Evolutionary conservation across 2,329 filamentous ascomycete genomes (phyloP).

Genomic region (Periconia sp.): DNA sequence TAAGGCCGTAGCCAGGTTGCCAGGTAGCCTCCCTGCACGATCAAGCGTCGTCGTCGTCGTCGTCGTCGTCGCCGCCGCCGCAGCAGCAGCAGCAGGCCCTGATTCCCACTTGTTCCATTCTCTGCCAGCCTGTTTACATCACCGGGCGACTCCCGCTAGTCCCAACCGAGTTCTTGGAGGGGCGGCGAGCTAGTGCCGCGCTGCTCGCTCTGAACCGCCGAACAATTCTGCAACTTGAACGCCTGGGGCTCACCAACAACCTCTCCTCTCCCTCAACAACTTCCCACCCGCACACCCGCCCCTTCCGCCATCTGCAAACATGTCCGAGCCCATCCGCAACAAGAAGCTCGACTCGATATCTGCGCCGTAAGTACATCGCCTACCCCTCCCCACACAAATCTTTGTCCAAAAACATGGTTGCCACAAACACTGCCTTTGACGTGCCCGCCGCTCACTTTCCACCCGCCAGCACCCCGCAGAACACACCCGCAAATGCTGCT

Average conservation of each 20-base stretch:
- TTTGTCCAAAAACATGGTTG: conserved; percentile 24
- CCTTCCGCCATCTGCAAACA: conserved; percentile 44
- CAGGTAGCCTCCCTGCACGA: too few relatives aligned
- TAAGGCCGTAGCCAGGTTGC: too few relatives aligned
- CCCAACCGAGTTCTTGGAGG: conserved; percentile 27
- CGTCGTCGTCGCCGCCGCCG: too few relatives aligned
- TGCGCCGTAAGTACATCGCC: conserved; percentile 65
- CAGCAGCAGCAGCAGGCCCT: too few relatives aligned
- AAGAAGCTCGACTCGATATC: conserved; percentile 67
- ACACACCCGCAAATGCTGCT: conserved; percentile 93
- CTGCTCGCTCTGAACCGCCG: conserved; percentile 33
- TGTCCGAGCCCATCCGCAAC: conserved; percentile 73
- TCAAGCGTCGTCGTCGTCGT: too few relatives aligned
- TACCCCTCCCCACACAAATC: conserved; percentile 33
- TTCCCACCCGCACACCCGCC: conserved; percentile 9
- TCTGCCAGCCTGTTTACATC: conserved; percentile 19
- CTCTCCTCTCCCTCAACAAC: conserved; percentile 38
- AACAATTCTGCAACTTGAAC: conserved; percentile 39
- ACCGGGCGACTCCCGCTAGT: conserved; percentile 13
- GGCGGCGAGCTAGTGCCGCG: conserved; percentile 31
- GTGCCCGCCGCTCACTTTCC: conserved; percentile 41
- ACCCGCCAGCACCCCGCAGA: conserved; percentile 85
- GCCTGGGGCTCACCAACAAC: conserved; percentile 31
- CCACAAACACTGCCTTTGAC: conserved; percentile 30
- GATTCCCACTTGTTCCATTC: too few relatives aligned